Evolutionary conservation across 768 basidiomycete species (phyloP), one percentile per base, ranked within the genome.

Genomic region (Pleurotus salmoneostramineus): DNA sequence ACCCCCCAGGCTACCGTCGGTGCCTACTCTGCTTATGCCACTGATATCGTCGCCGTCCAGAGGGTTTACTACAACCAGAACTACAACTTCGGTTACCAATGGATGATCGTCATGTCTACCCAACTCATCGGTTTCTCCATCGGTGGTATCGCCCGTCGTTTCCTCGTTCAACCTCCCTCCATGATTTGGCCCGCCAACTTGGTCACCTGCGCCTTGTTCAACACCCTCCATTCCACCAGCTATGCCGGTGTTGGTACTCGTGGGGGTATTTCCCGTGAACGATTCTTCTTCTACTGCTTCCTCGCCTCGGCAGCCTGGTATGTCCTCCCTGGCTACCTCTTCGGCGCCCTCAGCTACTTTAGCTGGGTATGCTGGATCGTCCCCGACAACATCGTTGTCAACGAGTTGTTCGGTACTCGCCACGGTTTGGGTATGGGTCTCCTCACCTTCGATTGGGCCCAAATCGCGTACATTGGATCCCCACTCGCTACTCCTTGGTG

Each of bases 101-200:
- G 89, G 85, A 82, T 91, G 69, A 71, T 91, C 17, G 87, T 92
- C 27, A 83, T 91, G 72, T 86, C 83, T 33, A 85, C 85, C 1
- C 86, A 88, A 64, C 72, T 91, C 56, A 90, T 92, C 56, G 90
- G 92, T 10, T 93, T 93, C 75, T 91, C 89, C 3, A 83, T 92
- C 56, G 91, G 91, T 75, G 66, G 83, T 63, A 62, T 92, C 76
- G 62, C 82, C 5, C 83, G 87, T 33, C 84, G 91, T 8, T 92
- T 92, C 78, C 79, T 93, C 37, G 91, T 89, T 37, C 78, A 84
- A 57, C 89, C 84, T 5, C 83, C 82, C 3, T 84, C 84, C 0
- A 87, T 88, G 85, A 87, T 92, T 67, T 93, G 91, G 91, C 91
- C 91, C 0, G 71, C 76, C 17, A 86, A 88, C 58, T 78, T 93